phyloP scores from a whole-genome alignment of 805 yeast genomes.

The Lachancea fermentati region DNA sequence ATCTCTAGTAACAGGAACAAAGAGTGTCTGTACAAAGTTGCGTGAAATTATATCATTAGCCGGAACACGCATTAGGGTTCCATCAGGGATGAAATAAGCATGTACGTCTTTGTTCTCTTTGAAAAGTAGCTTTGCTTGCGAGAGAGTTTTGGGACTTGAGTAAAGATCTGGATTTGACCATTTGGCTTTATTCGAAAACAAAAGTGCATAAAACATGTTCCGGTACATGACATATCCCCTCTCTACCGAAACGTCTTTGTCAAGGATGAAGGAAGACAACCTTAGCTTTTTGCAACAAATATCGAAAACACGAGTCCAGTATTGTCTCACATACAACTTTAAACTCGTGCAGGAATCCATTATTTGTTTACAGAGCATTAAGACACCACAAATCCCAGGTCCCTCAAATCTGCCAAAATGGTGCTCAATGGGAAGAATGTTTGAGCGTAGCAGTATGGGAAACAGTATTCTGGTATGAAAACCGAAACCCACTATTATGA shows the following conservation, averaged over 20 bases:
- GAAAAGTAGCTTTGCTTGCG: constrained; percentile 42
- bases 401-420: constrained; percentile 1
- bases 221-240: constrained; percentile 64
- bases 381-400: not conserved
- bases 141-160: constrained; percentile 46
- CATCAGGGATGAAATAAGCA: constrained; percentile 73
- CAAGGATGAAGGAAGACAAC: constrained; percentile 75
- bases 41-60: constrained; percentile 71
- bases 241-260: constrained; percentile 55
- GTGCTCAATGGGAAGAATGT: constrained; percentile 5
- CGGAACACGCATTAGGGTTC: constrained; percentile 81
- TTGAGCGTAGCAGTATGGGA: constrained; percentile 22
- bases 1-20: constrained; percentile 77
- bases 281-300: constrained; percentile 53
- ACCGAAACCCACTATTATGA: constrained; percentile 75
- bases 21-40: constrained; percentile 56
- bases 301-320: constrained; percentile 60
- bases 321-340: constrained; percentile 38
- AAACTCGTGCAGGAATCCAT: constrained; percentile 24
- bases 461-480: constrained; percentile 47
- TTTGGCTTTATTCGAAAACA: constrained; percentile 32
- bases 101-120: constrained; percentile 35
- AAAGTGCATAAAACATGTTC: constrained; percentile 39
- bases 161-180: constrained; percentile 47
- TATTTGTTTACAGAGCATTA: constrained; percentile 14